Conservation (phyloP, 257 asterid genomes). For the Solanum lycopersicoides region DNA sequence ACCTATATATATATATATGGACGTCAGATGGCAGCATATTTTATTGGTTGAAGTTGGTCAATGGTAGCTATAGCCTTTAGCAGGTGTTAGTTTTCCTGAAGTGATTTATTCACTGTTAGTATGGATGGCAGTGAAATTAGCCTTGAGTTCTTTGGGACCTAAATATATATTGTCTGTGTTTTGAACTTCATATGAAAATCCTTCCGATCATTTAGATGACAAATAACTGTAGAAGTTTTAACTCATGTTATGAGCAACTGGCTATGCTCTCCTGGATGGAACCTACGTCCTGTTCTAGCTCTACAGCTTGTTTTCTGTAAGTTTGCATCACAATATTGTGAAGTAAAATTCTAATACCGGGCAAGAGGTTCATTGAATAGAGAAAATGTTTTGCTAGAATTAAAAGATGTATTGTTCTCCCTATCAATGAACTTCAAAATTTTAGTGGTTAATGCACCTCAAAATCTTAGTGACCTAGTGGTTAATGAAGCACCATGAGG, state of each 20-base stretch:
- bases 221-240: not conserved
- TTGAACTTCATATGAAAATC: not conserved
- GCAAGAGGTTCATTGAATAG: too few relatives aligned
- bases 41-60: not conserved
- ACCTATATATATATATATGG: not conserved
- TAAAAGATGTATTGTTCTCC: too few relatives aligned
- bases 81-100: not conserved
- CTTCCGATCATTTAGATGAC: not conserved
- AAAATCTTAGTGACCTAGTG: too few relatives aligned
- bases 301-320: not conserved
- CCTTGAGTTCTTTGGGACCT: not conserved
- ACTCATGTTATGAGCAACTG: too few relatives aligned
- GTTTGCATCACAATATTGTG: not conserved
- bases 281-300: too few relatives aligned
- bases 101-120: not conserved
- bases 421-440: too few relatives aligned
- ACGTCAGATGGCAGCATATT: not conserved
- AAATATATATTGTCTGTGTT: not conserved
- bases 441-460: too few relatives aligned
- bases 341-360: too few relatives aligned
- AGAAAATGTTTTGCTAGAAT: too few relatives aligned
- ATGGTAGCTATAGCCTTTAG: not conserved
- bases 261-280: too few relatives aligned
- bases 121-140: not conserved
- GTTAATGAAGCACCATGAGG: too few relatives aligned